A percentile compares a stretch with the other conserved stretches of the same genome.
These are phyloP conservation scores for Hyparrhenia diplandra DNA, from an alignment of 176 grass and related monocot species.

Conservation along the genomic window DNA sequence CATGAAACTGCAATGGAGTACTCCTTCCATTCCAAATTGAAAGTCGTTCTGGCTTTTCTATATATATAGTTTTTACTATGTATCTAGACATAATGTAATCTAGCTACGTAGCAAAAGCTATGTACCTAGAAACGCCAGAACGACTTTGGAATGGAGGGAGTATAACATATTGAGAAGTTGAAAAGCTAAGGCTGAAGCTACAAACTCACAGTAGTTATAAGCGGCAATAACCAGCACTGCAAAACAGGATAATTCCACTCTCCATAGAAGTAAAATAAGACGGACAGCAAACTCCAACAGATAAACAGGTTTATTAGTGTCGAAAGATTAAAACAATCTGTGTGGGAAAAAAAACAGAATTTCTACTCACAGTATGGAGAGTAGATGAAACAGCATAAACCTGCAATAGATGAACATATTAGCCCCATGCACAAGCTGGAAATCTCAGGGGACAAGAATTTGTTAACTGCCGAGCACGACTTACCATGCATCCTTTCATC, in stretches of 20 bases:
- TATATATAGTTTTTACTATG: no score
- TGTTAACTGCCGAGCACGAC: background rate
- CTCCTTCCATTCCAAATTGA: no score
- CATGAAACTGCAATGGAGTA: background rate
- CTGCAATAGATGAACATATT: background rate
- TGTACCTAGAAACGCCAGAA: no score
- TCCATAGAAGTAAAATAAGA: slow-evolving; percentile 15
- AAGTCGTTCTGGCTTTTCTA: no score
- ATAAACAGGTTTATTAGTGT: background rate
- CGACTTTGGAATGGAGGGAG: no score
- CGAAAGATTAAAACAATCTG: background rate
- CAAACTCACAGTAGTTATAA: slow-evolving; percentile 11
- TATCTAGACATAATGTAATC: no score
- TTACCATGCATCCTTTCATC: slow-evolving; percentile 16
- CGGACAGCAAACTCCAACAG: background rate
- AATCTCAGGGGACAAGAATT: background rate
- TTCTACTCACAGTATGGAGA: slow-evolving; percentile 12
- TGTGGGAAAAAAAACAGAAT: background rate
- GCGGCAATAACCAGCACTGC: background rate
- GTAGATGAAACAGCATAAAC: slow-evolving; percentile 14
- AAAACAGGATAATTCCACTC: background rate
- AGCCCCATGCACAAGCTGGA: background rate
- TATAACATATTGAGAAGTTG: no score
- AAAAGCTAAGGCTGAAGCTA: background rate
- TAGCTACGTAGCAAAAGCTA: no score